Evolutionary conservation across 1,139 yeast genomes (phyloP).

Genomic region (Zygoascus sp.): DNA sequence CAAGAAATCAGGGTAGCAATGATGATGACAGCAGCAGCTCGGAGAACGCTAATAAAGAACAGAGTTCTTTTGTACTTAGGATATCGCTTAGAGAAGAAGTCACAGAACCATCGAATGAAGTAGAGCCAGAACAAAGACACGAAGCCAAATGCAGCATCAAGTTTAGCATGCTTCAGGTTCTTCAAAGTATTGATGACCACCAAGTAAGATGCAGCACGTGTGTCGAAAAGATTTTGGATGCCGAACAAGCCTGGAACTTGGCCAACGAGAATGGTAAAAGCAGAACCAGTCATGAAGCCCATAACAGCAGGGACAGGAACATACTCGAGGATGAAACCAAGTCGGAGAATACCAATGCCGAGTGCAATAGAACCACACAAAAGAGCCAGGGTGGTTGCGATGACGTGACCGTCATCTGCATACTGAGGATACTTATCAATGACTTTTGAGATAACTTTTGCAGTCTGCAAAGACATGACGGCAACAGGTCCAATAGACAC

Average conservation of each 20-base stretch:
- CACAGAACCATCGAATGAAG: slow-evolving; percentile 55
- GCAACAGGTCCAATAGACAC: slow-evolving; percentile 97
- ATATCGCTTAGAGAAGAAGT: slow-evolving; percentile 58
- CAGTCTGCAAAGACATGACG: slow-evolving; percentile 85
- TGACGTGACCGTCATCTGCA: slow-evolving; percentile 41
- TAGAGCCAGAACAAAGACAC: slow-evolving; percentile 66
- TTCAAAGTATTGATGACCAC: slow-evolving; percentile 72
- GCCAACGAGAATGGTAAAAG: slow-evolving; percentile 73
- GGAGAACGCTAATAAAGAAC: slow-evolving; percentile 69
- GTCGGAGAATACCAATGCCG: slow-evolving; percentile 74
- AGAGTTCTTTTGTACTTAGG: slow-evolving; percentile 54
- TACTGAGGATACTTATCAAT: slow-evolving; percentile 45
- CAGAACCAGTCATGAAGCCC: slow-evolving; percentile 96
- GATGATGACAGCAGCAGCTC: slow-evolving; percentile 77
- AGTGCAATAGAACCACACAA: slow-evolving; percentile 82
- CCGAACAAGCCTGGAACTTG: slow-evolving; percentile 91
- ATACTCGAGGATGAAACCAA: slow-evolving; percentile 84
- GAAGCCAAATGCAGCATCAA: slow-evolving; percentile 88
- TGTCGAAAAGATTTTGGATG: slow-evolving; percentile 55
- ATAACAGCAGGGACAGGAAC: slow-evolving; percentile 89
- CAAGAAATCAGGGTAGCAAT: slow-evolving; percentile 73
- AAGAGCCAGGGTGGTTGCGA: slow-evolving; percentile 76
- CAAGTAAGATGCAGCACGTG: slow-evolving; percentile 63
- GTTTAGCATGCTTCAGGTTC: slow-evolving; percentile 58
- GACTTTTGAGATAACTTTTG: slow-evolving; percentile 69